phyloP scores from a whole-genome alignment of 1,284 basidiomycete genomes.

The Cryptococcus maquisensis region DNA sequence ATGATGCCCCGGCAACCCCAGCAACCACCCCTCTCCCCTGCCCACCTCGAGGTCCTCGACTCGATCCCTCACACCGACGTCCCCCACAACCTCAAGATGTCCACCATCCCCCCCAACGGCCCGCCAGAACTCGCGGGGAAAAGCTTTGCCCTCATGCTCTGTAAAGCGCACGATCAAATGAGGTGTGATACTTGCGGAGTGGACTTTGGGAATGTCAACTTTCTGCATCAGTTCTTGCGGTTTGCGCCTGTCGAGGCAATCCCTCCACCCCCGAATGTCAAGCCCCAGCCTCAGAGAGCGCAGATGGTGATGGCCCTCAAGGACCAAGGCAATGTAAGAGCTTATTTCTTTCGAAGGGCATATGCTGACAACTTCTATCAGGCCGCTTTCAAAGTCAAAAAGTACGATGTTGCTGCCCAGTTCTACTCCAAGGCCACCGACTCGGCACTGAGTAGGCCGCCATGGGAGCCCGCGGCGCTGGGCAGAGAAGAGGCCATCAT shows the following conservation, averaged over 20 bases:
- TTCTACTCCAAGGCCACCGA: slow-evolving; percentile 80
- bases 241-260: slow-evolving; percentile 65
- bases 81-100: slow-evolving; percentile 29
- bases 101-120: slow-evolving; percentile 22
- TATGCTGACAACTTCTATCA: slow-evolving; percentile 37
- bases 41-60: slow-evolving; percentile 40
- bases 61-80: slow-evolving; percentile 32
- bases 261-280: slow-evolving; percentile 72
- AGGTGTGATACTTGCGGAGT: slow-evolving; percentile 66
- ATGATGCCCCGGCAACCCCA: slow-evolving; percentile 14
- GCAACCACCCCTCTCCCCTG: slow-evolving; percentile 34
- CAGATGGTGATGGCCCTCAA: slow-evolving; percentile 70
- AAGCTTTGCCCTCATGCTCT: slow-evolving; percentile 20
- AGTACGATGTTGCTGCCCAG: slow-evolving; percentile 70
- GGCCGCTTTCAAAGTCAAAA: slow-evolving; percentile 70
- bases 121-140: slow-evolving; percentile 12
- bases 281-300: slow-evolving; percentile 61
- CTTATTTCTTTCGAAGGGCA: neutral
- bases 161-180: slow-evolving; percentile 57
- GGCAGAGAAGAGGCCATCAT: slow-evolving; percentile 86
- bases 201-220: slow-evolving; percentile 67
- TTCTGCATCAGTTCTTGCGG: slow-evolving; percentile 64
- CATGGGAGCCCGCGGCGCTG: slow-evolving; percentile 80
- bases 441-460: slow-evolving; percentile 75
- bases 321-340: slow-evolving; percentile 80